A percentile compares a stretch with the other conserved stretches of the same genome.
phyloP scores from a whole-genome alignment of 1,139 yeast genomes.

The Hyphopichia khmerensis region DNA sequence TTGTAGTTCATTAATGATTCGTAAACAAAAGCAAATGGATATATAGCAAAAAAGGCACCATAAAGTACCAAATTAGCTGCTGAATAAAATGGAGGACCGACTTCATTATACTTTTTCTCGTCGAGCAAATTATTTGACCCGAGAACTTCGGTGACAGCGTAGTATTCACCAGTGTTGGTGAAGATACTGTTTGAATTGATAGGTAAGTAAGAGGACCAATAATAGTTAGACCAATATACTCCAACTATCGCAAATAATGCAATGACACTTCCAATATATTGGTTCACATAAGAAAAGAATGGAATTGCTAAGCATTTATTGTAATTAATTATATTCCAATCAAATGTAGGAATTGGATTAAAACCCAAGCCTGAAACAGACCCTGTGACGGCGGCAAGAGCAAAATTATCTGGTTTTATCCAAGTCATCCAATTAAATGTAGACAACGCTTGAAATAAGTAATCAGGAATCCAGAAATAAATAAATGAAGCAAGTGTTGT shows the following conservation, averaged over 20 bases:
- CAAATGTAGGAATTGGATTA: conserved; percentile 57
- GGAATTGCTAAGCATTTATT: conserved; percentile 39
- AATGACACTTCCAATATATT: conserved; percentile 41
- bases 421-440: conserved; percentile 40
- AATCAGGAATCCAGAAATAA: conserved; percentile 37
- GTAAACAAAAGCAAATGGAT: conserved; percentile 56
- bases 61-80: conserved; percentile 47
- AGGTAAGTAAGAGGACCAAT: conserved; percentile 54
- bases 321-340: conserved; percentile 39
- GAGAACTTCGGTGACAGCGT: conserved; percentile 42
- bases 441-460: conserved; percentile 30
- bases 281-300: conserved; percentile 43
- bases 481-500: conserved; percentile 22
- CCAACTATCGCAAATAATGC: conserved; percentile 43
- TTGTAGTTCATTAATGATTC: conserved; percentile 15
- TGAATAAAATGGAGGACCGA: conserved; percentile 48
- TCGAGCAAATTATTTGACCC: conserved; percentile 37
- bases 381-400: conserved; percentile 57
- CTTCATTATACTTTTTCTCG: conserved; percentile 35
- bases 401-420: conserved; percentile 30
- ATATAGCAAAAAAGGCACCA: conserved; percentile 57
- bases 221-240: conserved; percentile 51
- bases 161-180: conserved; percentile 47
- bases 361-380: conserved; percentile 52
- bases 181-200: conserved; percentile 49